Evolutionary conservation across 1,284 basidiomycete genomes (phyloP), one percentile per base, ranked within the genome.

Genomic region (Chalciporus sp.): DNA sequence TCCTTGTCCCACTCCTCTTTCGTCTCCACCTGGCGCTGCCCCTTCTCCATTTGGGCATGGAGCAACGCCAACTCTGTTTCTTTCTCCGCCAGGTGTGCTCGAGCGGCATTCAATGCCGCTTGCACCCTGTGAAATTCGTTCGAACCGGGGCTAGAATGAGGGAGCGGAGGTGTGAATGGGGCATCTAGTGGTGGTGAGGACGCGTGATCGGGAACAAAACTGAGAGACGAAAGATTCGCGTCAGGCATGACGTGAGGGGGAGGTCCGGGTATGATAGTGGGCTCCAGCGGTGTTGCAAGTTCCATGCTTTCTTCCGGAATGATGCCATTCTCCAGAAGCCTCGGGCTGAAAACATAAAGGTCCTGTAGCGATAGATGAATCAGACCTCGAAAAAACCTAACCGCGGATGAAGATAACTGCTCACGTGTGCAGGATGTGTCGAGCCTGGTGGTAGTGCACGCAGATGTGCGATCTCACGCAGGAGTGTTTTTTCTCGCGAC

Each of bases 231-330:
- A 33, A 62, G 42, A 42, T 64, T 59, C 2, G 26, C 5, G 41
- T 66, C 61, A 7, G 62, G 20, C 17, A 51, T 49, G 14, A 47
- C 14, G 19, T 42, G 27, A 10, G 29, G 28, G 12, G 43, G 20
- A 12, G 31, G 28, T 1, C 4, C 14, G 6, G 57, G 50, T 16
- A 68, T 33, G 26, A 56, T 57, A 9, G 67, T 76, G 9, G 77
- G 77, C n/a, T 76, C 62, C 10, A 85, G 65, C 2, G 84, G 83
- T 2, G 83, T 83, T 5, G 76, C 80, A 10, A 85, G 76, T 40
- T 83, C 82, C 83, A 85, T 83, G 1, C 79, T 78, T 54, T 74
- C 66, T 56, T 81, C 79, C 6, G 71, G 70, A 17, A 74, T 72
- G 11, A 63, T 58, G 26, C 63, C 67, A 3, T 59, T 61, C 61